Base-by-base conservation (phyloP, 441 rosid genomes). In the Pelargonium cotyledonis region DNA sequence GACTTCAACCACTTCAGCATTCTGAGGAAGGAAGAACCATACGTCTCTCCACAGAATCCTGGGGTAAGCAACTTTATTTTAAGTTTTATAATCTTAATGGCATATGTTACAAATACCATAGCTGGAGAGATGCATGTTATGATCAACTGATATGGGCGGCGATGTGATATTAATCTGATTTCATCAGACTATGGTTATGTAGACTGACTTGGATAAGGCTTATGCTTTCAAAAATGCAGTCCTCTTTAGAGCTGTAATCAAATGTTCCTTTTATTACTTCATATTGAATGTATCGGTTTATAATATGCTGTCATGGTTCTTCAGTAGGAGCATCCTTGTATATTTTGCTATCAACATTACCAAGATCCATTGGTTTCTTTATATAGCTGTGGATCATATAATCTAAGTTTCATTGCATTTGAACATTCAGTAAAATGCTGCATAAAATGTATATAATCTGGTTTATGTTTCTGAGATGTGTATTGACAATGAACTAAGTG, bases 1-100 rank as follows among this genome's bases (percentile, higher is more conserved):
- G 85, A 86, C 73, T 83, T 84, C 77, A 83, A 76, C 64, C 88
- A 86, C 74, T 84, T 86, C 63, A 79, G 73, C 73, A 80, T 86
- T 67, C 67, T 77, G 57, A 73, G 78, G 64, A 86, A 80, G 76
- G 88, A 88, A 3, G 83, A 86, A 29, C 79, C 82, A 2, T 84
- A 76, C 38, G 73, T 79, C 23, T 86, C 90, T 53, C 67, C 80
- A 6, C 70, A 79, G 58, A 78, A 80, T 46, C 85, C 83, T 0
- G 88, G 90, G 80, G 90, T 86, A 77, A 78, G 75, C 65, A 67
- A 41, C 64, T 69, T 12, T 7, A 12, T 61, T 38, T 21, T 44
- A 18, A 14, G 23, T 38, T 57, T 71, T 16, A 15, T 16, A n/a
- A 1, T 35, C 38, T 23, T 43, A 53, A 68, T 55, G 51, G 6